Percentiles rank a stretch among this genome's conserved stretches.
These are phyloP conservation scores for Candida tallmaniae DNA, from an alignment of 805 yeast species.

Conservation along the genomic window DNA sequence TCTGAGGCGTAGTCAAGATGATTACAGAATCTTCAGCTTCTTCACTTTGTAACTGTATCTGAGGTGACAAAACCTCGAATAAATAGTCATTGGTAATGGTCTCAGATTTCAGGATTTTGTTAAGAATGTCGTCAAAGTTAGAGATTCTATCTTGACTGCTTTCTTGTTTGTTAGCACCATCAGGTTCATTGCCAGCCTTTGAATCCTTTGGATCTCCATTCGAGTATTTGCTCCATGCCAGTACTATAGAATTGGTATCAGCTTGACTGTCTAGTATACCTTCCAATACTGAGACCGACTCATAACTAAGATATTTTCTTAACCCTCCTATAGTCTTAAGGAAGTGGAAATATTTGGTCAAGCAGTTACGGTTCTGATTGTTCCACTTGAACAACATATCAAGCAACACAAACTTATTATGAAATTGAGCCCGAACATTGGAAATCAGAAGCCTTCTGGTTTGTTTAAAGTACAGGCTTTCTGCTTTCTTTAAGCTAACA, in stretches of 20 bases:
- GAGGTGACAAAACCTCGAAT: conserved; percentile 39
- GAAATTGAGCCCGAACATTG: conserved; percentile 17
- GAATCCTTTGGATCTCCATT: neutral
- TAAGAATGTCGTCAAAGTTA: conserved; percentile 29
- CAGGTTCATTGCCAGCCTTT: neutral
- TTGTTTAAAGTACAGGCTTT: conserved; percentile 7
- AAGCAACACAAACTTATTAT: conserved; percentile 34
- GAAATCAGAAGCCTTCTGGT: conserved; percentile 9
- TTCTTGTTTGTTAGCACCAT: neutral
- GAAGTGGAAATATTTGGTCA: conserved; percentile 34
- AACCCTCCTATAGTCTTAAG: conserved; percentile 25
- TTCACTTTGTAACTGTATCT: conserved; percentile 38
- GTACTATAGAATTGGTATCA: conserved; percentile 16
- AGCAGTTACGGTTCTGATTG: conserved; percentile 26
- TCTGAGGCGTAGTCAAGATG: conserved; percentile 66
- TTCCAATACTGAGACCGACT: conserved; percentile 29
- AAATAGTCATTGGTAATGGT: conserved; percentile 34
- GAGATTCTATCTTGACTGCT: conserved; percentile 18
- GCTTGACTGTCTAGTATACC: conserved; percentile 21
- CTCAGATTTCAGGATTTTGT: conserved; percentile 17
- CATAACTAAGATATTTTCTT: conserved; percentile 29
- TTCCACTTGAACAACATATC: conserved; percentile 42
- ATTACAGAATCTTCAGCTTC: conserved; percentile 50
- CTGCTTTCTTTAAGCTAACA: conserved; percentile 4
- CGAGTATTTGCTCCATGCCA: neutral